Percentiles rank a stretch among this genome's conserved stretches.
phyloP scores from a whole-genome alignment of 495 filamentous ascomycete species.

The Clohesyomyces aquaticus region DNA sequence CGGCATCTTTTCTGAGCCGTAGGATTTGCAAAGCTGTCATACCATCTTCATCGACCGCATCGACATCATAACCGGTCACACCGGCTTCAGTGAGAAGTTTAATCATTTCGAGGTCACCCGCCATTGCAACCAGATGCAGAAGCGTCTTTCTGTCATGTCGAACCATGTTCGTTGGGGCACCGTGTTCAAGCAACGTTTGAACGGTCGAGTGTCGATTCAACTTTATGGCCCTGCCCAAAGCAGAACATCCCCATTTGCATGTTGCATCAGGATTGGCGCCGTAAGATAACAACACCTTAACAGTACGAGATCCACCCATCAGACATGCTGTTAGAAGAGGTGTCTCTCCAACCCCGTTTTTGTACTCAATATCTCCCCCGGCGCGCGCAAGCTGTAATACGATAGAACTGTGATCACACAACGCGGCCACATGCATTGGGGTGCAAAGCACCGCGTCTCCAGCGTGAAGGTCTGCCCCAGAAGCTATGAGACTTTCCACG shows the following conservation, averaged over 20 bases:
- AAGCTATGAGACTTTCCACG: background rate
- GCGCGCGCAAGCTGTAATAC: background rate
- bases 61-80: background rate
- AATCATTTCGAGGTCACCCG: background rate
- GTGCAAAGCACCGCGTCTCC: background rate
- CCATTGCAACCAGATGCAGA: background rate
- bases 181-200: background rate
- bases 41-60: background rate
- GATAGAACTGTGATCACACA: background rate
- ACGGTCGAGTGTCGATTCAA: background rate
- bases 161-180: background rate
- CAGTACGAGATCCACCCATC: background rate
- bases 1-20: background rate
- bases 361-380: background rate
- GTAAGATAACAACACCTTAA: background rate
- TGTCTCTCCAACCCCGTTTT: background rate
- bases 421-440: background rate
- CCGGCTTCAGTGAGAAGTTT: background rate
- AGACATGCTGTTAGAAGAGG: background rate
- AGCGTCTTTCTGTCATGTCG: background rate
- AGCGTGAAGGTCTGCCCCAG: background rate
- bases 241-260: background rate
- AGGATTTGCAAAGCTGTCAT: background rate
- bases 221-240: background rate
- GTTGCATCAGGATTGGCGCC: background rate